Base-by-base conservation (phyloP, 164 flowering plant species). In the Berberis vulgaris region DNA sequence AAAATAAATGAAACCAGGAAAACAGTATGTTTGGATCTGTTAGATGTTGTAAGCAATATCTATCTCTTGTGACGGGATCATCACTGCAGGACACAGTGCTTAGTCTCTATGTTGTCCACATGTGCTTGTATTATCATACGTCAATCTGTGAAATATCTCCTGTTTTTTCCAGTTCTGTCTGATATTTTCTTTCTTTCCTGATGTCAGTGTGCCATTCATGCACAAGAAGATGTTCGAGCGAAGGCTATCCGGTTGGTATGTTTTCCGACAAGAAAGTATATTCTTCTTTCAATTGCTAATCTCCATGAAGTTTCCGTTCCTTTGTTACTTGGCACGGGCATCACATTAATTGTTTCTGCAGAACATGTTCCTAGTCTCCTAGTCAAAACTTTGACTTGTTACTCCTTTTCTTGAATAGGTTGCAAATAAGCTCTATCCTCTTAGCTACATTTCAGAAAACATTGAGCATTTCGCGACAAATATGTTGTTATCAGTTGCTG, bases 161-260 rank as follows among this genome's bases (percentile, higher is more conserved):
- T 26, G 26, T 26, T 26, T 26, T 26, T 26, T 26, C 26, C 26
- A 26, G 41, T 54, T 60, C 43, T 57, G 26, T 43, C 26, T 49
- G n/a, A 52, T 47, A 43, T 10, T 63, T 40, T 52, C 59, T 26
- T 61, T 1, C n/a, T 71, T 62, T 75, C 56, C 49, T 62, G 57
- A 68, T 81, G 72, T 78, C 88, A 95, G 99, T 89, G 92, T 79
- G 80, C 99, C 64, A 75, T 84, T 69, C 96, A 95, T 74, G 71
- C 83, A 49, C 83, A 89, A 78, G 99, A 91, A 70, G 97, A 91
- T 60, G 79, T 89, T 67, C 90, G 98, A 58, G 82, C 84, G 44
- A 86, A 84, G 78, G 89, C 99, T 72, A 95, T 95, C 52, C 84
- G 97, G 45, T 83, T 95, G 96, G 99, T 95, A 85, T 53, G 81